phyloP scores from a whole-genome alignment of 352 stramenopile genomes.

The Globisporangium apiculatum region DNA sequence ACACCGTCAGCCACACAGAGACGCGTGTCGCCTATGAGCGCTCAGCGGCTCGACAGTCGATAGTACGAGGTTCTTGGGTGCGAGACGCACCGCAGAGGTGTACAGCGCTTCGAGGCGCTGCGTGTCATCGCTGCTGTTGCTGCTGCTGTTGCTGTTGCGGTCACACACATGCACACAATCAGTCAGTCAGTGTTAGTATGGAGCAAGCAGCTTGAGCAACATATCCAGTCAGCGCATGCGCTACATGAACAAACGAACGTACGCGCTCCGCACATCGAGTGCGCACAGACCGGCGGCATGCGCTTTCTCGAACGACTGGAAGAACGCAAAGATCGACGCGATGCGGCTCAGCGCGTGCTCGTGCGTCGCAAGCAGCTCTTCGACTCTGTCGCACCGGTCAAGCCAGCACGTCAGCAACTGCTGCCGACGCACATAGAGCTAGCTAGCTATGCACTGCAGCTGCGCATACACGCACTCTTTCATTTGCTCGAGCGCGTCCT shows the following conservation, averaged over 20 bases:
- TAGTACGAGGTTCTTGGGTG: too few relatives aligned
- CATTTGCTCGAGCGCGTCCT: slow-evolving; percentile 62
- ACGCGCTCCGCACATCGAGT: slow-evolving; percentile 7
- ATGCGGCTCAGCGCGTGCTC: slow-evolving; percentile 59
- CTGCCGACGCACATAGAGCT: neutral
- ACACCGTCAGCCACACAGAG: neutral
- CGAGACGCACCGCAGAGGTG: slow-evolving; percentile 6
- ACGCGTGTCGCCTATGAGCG: neutral
- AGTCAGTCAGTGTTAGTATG: too few relatives aligned
- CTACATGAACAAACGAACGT: neutral
- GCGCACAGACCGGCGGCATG: slow-evolving; percentile 26
- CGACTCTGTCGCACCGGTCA: slow-evolving; percentile 29
- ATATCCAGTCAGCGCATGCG: neutral
- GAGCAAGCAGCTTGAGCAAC: too few relatives aligned
- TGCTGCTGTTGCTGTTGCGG: neutral
- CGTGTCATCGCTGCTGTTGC: slow-evolving; percentile 1
- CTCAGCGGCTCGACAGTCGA: too few relatives aligned
- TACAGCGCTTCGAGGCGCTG: slow-evolving; percentile 16
- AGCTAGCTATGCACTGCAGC: neutral
- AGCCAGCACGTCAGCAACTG: neutral
- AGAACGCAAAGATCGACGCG: slow-evolving; percentile 51
- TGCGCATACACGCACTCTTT: slow-evolving; percentile 40
- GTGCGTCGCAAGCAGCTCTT: slow-evolving; percentile 56
- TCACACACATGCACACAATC: too few relatives aligned
- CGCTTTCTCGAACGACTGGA: slow-evolving; percentile 45